A percentile compares a stretch with the other conserved stretches of the same genome.
These are phyloP conservation scores for Acanthamoeba culbertsoni DNA, from an alignment of 208 protist genomes.

Conservation along the genomic window DNA sequence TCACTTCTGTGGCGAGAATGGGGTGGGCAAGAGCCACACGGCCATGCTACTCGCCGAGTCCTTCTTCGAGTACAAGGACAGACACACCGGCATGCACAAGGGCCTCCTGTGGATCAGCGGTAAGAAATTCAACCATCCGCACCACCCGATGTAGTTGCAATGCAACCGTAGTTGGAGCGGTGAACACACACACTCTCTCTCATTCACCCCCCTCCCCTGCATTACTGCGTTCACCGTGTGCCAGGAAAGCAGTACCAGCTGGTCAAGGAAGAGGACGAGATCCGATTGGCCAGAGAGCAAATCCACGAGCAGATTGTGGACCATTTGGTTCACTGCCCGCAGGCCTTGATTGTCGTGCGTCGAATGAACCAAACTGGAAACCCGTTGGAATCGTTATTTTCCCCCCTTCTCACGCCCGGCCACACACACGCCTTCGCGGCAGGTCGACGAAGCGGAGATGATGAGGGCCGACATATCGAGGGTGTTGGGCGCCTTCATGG, in stretches of 20 bases:
- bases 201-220: neutral
- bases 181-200: neutral
- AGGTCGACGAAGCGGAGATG: constrained; percentile 25
- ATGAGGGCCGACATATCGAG: neutral
- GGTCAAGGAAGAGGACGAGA: neutral
- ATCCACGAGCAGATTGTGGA: constrained; percentile 32
- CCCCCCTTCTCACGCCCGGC: neutral
- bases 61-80: constrained; percentile 1
- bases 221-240: neutral
- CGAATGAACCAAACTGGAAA: neutral
- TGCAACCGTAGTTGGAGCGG: too few species aligned
- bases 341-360: neutral
- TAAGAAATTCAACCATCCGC: neutral
- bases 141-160: neutral
- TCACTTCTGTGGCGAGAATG: constrained; percentile 26
- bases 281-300: neutral
- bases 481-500: constrained; percentile 21
- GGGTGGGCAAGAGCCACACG: constrained; percentile 17
- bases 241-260: constrained; percentile 15
- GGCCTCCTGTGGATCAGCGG: constrained; percentile 6
- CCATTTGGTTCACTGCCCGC: neutral
- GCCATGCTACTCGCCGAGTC: constrained; percentile 13
- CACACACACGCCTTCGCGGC: neutral
- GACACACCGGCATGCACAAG: neutral
- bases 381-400: neutral